Evolutionary conservation across 805 yeast species (phyloP), one percentile per base, ranked within the genome.

Genomic region (Candida taoyuanica): DNA sequence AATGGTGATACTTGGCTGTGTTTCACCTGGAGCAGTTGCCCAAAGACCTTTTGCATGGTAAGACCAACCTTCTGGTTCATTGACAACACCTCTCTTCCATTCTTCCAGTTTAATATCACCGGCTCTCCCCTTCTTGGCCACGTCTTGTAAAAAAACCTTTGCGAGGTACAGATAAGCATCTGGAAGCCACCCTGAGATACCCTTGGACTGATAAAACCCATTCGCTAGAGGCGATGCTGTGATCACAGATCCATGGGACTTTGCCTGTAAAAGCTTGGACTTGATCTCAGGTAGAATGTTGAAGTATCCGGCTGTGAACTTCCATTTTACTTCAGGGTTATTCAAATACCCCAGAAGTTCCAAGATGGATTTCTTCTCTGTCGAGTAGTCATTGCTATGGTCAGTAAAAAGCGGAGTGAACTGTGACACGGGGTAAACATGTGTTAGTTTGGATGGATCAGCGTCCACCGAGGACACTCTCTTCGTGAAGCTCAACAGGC

Each of bases 1-100:
- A 6, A 89, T 76, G 0, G 96, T 85, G 11, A 86, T 63, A 15
- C 81, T 70, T 2, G 97, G 96, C 11, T 56, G 53, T 0, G 50
- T 45, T 32, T 77, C 82, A 2, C 63, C 68, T 0, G 87, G 83
- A 11, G 68, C 65, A 7, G 75, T 68, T 0, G 85, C 63, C 98
- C 98, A 93, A 5, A 91, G 64, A 1, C 98, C 98, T 57, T 93
- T 93, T 12, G 98, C 98, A 56, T 93, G 98, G 59, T 93, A 93
- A 0, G 97, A 85, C 98, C 98, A 91, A 1, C 98, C 98, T 20
- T 68, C 73, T 1, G 79, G 73, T 7, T 83, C 74, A 55, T 87
- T 86, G 3, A 87, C 95, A 3, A 78, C 66, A 1, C 98, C 98
- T 34, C 74, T 77, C 53, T 75, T 73, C 98, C 98, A 93, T 60